Percentiles rank a stretch among this genome's conserved stretches.
Conservation (phyloP, 306 rosid genomes). For the Quercus ilex region DNA sequence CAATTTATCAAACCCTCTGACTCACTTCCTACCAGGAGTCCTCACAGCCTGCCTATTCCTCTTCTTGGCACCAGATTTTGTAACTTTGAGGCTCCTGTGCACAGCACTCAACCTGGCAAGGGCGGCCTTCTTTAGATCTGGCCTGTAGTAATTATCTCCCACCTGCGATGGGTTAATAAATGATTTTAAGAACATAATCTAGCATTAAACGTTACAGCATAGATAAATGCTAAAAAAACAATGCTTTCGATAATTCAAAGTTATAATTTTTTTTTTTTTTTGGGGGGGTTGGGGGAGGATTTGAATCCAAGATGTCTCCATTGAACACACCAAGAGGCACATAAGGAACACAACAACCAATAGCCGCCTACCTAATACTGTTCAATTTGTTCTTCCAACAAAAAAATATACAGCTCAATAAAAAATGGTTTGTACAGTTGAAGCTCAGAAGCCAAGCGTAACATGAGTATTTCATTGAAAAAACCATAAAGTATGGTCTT, state of each 20-base stretch:
- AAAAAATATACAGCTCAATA: background rate
- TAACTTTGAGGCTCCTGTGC: slow-evolving; percentile 76
- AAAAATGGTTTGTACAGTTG: background rate
- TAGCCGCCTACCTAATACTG: no score
- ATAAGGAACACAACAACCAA: no score
- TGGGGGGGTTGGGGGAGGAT: rapidly evolving
- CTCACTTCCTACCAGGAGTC: slow-evolving; percentile 35
- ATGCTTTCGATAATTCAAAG: no score
- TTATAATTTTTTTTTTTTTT: no score
- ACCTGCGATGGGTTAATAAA: slow-evolving; percentile 34
- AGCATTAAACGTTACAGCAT: no score
- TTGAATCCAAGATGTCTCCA: no score
- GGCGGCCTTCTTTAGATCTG: slow-evolving; percentile 81
- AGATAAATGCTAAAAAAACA: no score
- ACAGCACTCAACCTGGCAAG: slow-evolving; percentile 92
- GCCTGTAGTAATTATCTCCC: slow-evolving; percentile 68
- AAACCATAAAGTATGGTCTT: slow-evolving; percentile 10
- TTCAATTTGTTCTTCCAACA: no score
- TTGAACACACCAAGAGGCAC: no score
- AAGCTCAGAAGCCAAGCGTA: slow-evolving; percentile 72
- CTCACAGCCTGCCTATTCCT: slow-evolving; percentile 74
- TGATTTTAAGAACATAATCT: no score
- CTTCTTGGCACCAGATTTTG: slow-evolving; percentile 93
- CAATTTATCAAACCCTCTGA: background rate
- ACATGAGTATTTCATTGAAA: slow-evolving; percentile 45